Evolutionary conservation across 2,329 filamentous ascomycete genomes (phyloP).

Genomic region (Scolecobasidium constrictum): DNA sequence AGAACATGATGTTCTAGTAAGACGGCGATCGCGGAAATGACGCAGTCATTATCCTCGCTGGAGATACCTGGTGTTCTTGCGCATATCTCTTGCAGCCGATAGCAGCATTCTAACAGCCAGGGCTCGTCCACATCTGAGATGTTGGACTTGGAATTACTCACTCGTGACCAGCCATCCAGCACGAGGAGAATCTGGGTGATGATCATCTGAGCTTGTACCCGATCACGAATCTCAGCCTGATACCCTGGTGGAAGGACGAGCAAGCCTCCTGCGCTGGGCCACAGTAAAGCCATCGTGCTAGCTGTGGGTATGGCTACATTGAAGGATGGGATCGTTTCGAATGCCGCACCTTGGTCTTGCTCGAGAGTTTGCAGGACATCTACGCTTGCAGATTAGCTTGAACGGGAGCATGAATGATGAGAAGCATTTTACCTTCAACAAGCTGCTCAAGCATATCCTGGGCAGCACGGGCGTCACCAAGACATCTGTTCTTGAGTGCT

Average conservation of each 20-base stretch:
- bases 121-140: background rate
- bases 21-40: background rate
- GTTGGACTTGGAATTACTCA: background rate
- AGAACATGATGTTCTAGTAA: background rate
- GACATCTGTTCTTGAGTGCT: background rate
- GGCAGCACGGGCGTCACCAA: too few relatives aligned
- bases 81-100: background rate
- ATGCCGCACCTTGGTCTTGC: background rate
- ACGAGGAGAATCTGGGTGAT: background rate
- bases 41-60: background rate
- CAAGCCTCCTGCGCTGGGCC: conserved; percentile 3
- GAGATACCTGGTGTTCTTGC: background rate
- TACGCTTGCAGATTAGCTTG: background rate
- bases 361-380: conserved; percentile 5
- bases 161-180: background rate
- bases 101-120: background rate
- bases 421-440: background rate
- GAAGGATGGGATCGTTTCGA: background rate
- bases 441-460: background rate
- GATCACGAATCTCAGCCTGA: conserved; percentile 3
- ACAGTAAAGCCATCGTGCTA: conserved; percentile 3
- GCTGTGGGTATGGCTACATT: conserved; percentile 1
- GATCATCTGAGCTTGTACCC: background rate
- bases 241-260: conserved; percentile 8
- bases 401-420: background rate